Evolutionary conservation across 768 basidiomycete species (phyloP).

Genomic region (Collybiopsis luxurians): DNA sequence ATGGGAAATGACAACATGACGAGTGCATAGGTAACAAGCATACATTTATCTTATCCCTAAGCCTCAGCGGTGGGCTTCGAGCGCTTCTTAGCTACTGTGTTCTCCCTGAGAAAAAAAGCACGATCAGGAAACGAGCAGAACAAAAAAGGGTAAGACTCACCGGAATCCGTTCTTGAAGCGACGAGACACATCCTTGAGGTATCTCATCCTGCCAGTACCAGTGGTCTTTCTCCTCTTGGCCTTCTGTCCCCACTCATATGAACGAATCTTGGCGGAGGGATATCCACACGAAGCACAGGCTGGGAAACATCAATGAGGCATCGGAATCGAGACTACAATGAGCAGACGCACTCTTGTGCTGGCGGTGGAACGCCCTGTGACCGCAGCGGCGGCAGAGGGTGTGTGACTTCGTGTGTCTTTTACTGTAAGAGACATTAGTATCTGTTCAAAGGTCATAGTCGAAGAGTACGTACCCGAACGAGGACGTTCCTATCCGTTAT

Average conservation of each 20-base stretch:
- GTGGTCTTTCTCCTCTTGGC: constrained; percentile 99
- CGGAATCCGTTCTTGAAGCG: constrained; percentile 99
- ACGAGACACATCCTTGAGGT: constrained; percentile 90
- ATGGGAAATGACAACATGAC: background rate
- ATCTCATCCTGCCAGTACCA: constrained; percentile 92
- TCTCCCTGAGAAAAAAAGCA: constrained; percentile 56
- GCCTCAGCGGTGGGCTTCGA: constrained; percentile 52
- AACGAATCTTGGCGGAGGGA: constrained; percentile 92
- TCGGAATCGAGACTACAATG: background rate
- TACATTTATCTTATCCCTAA: background rate
- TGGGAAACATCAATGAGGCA: constrained; percentile 26
- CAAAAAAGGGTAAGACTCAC: constrained; percentile 34
- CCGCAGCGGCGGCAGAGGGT: constrained; percentile 98
- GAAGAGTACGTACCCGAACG: constrained; percentile 74
- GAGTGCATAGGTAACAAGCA: background rate
- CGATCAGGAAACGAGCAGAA: background rate
- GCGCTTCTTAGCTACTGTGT: constrained; percentile 88
- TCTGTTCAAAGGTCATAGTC: background rate
- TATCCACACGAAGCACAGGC: constrained; percentile 96
- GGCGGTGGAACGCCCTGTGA: constrained; percentile 93
- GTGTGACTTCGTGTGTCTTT: constrained; percentile 96
- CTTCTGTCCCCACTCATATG: constrained; percentile 98
- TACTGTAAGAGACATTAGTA: constrained; percentile 48
- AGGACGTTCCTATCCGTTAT: constrained; percentile 77
- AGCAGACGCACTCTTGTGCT: constrained; percentile 85